phyloP scores from a whole-genome alignment of 768 basidiomycete genomes.

The Tubosaeta sp. region DNA sequence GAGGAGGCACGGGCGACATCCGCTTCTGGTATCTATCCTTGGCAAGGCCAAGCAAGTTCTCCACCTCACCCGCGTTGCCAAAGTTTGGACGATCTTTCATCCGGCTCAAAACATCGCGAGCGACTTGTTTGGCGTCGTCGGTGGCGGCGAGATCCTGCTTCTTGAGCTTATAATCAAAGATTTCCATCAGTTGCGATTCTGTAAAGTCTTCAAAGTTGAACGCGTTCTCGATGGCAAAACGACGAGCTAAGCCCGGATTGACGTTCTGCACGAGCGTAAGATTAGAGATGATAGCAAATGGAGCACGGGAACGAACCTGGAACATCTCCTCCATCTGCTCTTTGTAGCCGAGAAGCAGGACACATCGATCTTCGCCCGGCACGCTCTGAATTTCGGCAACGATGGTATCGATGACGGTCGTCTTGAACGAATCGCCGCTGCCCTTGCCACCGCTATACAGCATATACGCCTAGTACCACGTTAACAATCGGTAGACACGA shows the following conservation, averaged over 20 bases:
- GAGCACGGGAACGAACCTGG: slow-evolving; percentile 39
- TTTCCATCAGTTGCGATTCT: slow-evolving; percentile 46
- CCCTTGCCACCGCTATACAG: slow-evolving; percentile 46
- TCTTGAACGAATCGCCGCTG: slow-evolving; percentile 50
- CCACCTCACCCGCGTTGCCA: slow-evolving; percentile 62
- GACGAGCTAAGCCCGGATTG: slow-evolving; percentile 61
- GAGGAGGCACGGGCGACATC: slow-evolving; percentile 22
- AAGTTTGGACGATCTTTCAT: slow-evolving; percentile 51
- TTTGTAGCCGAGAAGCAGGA: slow-evolving; percentile 62
- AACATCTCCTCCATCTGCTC: slow-evolving; percentile 72
- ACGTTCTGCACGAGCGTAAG: slow-evolving; percentile 44
- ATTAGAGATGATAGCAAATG: neutral
- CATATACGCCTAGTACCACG: slow-evolving; percentile 31
- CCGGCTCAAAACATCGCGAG: slow-evolving; percentile 41
- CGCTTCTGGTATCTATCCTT: slow-evolving; percentile 46
- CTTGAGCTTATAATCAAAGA: slow-evolving; percentile 54
- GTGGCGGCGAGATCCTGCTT: slow-evolving; percentile 56
- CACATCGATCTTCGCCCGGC: slow-evolving; percentile 67
- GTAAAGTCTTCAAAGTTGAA: slow-evolving; percentile 68
- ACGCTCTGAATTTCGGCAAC: slow-evolving; percentile 70
- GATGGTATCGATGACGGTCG: slow-evolving; percentile 68
- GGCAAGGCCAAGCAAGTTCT: slow-evolving; percentile 51
- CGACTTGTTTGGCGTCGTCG: slow-evolving; percentile 50
- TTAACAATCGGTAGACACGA: neutral
- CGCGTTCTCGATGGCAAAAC: slow-evolving; percentile 65